These are phyloP conservation scores for Ogataea methylovora DNA, from an alignment of 805 yeast species.

Conservation along the genomic window DNA sequence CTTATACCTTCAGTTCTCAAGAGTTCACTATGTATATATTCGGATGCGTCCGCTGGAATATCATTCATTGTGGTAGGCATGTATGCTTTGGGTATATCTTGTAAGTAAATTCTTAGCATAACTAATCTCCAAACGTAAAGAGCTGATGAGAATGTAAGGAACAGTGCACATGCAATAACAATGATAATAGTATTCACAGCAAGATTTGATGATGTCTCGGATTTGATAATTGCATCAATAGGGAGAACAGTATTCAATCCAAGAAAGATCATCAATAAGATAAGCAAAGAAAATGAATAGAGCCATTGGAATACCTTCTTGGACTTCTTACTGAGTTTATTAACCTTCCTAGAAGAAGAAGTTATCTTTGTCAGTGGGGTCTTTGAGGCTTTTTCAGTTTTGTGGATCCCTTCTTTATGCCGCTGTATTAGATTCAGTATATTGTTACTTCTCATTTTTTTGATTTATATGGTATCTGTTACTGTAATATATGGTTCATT, in stretches of 20 bases:
- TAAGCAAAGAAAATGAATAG: slow-evolving; percentile 35
- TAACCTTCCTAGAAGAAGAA: slow-evolving; percentile 5
- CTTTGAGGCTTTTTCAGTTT: too few species aligned
- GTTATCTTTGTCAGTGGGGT: not conserved
- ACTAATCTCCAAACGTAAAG: slow-evolving; percentile 55
- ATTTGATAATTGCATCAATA: slow-evolving; percentile 64
- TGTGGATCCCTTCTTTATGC: too few species aligned
- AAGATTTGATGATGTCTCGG: slow-evolving; percentile 45
- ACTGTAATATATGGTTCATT: too few species aligned
- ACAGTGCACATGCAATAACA: slow-evolving; percentile 58
- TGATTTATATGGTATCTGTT: too few species aligned
- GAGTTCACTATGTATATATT: slow-evolving; percentile 32
- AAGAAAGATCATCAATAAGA: slow-evolving; percentile 34
- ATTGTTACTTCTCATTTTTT: too few species aligned
- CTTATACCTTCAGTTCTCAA: slow-evolving; percentile 34
- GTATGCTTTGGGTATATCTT: slow-evolving; percentile 74
- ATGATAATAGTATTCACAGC: slow-evolving; percentile 80
- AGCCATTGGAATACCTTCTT: slow-evolving; percentile 28
- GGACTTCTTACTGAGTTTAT: slow-evolving; percentile 11
- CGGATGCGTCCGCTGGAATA: slow-evolving; percentile 39
- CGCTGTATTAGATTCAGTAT: too few species aligned
- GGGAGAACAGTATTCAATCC: slow-evolving; percentile 69
- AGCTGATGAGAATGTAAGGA: slow-evolving; percentile 39
- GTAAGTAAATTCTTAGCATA: slow-evolving; percentile 47
- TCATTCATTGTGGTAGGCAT: slow-evolving; percentile 61